These are phyloP conservation scores for Erodium texanum DNA, from an alignment of 441 rosid genomes.

Conservation along the genomic window DNA sequence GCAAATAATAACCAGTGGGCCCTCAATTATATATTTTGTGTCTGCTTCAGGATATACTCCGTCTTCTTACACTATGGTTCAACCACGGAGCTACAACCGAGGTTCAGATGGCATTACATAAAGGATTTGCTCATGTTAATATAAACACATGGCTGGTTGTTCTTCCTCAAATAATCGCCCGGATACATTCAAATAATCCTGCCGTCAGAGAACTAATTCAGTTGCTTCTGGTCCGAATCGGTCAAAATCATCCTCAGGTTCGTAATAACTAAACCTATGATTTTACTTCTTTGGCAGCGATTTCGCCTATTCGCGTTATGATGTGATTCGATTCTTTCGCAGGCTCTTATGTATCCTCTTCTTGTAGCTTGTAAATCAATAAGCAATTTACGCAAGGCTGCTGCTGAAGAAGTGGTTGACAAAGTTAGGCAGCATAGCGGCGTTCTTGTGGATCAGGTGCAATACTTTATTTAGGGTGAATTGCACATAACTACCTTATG, in stretches of 20 bases:
- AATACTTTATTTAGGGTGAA: too few relatives aligned
- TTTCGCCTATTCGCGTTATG: neutral
- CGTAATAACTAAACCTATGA: neutral
- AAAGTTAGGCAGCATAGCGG: conserved; percentile 98
- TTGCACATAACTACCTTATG: too few relatives aligned
- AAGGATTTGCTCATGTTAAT: conserved; percentile 86
- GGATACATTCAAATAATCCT: conserved; percentile 94
- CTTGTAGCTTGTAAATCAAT: conserved; percentile 98
- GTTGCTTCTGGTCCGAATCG: conserved; percentile 92
- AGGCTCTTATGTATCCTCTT: conserved; percentile 99
- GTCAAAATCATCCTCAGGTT: conserved; percentile 98
- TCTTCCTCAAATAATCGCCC: conserved; percentile 98
- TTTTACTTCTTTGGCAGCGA: too few relatives aligned
- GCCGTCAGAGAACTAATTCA: conserved; percentile 94
- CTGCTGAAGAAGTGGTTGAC: conserved; percentile 98
- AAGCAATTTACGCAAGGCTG: conserved; percentile 90
- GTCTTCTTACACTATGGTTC: conserved; percentile 98
- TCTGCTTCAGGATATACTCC: conserved; percentile 88
- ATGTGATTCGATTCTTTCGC: conserved; percentile 19
- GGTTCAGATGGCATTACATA: conserved; percentile 83
- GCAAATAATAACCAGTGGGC: neutral
- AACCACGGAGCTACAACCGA: conserved; percentile 95
- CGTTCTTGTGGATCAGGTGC: conserved; percentile 87
- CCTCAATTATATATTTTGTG: neutral
- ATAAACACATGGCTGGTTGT: conserved; percentile 98